These are phyloP conservation scores for Cladophialophora psammophila DNA, from an alignment of 2,329 filamentous ascomycete genomes.

Conservation along the genomic window DNA sequence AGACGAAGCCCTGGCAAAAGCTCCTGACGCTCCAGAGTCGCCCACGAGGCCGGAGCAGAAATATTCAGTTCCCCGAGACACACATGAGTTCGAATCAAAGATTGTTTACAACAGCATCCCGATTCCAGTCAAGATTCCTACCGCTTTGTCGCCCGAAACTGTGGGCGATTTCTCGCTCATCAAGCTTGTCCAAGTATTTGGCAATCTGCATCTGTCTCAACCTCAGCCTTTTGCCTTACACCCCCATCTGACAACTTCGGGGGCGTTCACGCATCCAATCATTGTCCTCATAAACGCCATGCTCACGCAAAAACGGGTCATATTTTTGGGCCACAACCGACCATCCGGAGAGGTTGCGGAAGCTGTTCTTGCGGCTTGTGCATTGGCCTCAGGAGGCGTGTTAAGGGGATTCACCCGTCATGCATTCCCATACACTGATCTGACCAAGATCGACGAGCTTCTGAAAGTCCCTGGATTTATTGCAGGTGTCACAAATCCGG, in stretches of 20 bases:
- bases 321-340: slow-evolving; percentile 94
- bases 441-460: slow-evolving; percentile 96
- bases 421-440: slow-evolving; percentile 96
- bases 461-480: slow-evolving; percentile 97
- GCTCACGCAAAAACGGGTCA: slow-evolving; percentile 92
- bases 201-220: slow-evolving; percentile 78
- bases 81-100: slow-evolving; percentile 95
- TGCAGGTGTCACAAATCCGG: slow-evolving; percentile 95
- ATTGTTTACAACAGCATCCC: slow-evolving; percentile 97
- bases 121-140: slow-evolving; percentile 94
- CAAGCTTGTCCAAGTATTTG: slow-evolving; percentile 96
- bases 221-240: slow-evolving; percentile 87
- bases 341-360: slow-evolving; percentile 96
- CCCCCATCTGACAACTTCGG: slow-evolving; percentile 91
- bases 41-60: slow-evolving; percentile 67
- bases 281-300: slow-evolving; percentile 94
- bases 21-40: slow-evolving; percentile 48
- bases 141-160: slow-evolving; percentile 90
- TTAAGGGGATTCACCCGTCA: slow-evolving; percentile 92
- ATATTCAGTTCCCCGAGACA: slow-evolving; percentile 86
- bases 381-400: slow-evolving; percentile 89
- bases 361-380: slow-evolving; percentile 96
- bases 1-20: slow-evolving; percentile 61
- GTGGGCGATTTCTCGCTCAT: slow-evolving; percentile 97
- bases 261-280: slow-evolving; percentile 87